A percentile compares a stretch with the other conserved stretches of the same genome.
Evolutionary conservation across 768 basidiomycete genomes (phyloP).

Genomic region (Pisolithus tinctorius): DNA sequence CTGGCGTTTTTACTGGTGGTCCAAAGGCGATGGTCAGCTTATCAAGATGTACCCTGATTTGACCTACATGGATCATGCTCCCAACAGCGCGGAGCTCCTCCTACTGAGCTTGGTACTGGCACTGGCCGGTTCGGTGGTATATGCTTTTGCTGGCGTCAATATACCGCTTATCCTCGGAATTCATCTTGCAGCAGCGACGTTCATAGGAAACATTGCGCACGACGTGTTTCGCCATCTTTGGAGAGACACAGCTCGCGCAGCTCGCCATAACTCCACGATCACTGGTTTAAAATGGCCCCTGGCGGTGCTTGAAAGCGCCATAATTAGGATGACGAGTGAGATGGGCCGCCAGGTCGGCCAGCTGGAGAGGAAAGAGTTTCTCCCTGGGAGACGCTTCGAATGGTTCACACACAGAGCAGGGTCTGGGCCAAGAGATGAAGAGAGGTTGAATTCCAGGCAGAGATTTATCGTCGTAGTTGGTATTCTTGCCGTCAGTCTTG

Average conservation of each 20-base stretch:
- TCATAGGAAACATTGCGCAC: slow-evolving; percentile 38
- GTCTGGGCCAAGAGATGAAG: slow-evolving; percentile 36
- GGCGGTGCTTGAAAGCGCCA: slow-evolving; percentile 42
- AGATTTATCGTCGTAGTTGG: slow-evolving; percentile 18
- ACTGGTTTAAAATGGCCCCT: slow-evolving; percentile 30
- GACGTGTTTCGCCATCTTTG: slow-evolving; percentile 45
- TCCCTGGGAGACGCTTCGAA: slow-evolving; percentile 42
- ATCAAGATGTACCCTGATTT: slow-evolving; percentile 41
- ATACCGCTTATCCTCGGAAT: slow-evolving; percentile 13
- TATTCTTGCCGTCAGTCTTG: slow-evolving; percentile 4
- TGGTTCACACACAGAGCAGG: slow-evolving; percentile 44
- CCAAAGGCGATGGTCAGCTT: slow-evolving; percentile 49
- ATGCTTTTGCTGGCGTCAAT: slow-evolving; percentile 9
- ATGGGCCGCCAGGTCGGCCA: slow-evolving; percentile 40
- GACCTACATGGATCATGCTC: slow-evolving; percentile 38
- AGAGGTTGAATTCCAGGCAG: slow-evolving; percentile 35
- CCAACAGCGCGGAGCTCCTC: slow-evolving; percentile 44
- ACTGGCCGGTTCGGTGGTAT: slow-evolving; percentile 7
- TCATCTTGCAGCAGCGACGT: slow-evolving; percentile 20
- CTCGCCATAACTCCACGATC: slow-evolving; percentile 29
- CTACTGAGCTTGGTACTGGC: slow-evolving; percentile 19
- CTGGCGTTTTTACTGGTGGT: slow-evolving; percentile 53
- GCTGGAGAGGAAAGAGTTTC: slow-evolving; percentile 36
- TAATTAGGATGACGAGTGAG: slow-evolving; percentile 48
- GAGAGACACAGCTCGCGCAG: slow-evolving; percentile 32